phyloP scores from a whole-genome alignment of 208 protist species.

The Borovskyia barvae region DNA sequence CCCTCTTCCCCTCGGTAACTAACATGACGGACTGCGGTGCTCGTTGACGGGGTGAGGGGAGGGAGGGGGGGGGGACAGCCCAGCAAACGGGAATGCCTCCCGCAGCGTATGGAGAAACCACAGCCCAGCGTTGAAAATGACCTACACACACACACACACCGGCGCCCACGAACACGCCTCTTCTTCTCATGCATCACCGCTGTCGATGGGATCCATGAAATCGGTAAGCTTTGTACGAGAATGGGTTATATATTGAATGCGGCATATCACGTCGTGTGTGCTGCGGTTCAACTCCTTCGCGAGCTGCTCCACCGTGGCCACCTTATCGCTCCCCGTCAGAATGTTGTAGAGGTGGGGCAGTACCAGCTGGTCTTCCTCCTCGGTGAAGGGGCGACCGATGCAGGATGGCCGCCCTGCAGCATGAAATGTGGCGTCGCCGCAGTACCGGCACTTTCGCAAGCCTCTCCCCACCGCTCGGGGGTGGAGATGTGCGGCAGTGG shows the following conservation, averaged over 20 bases:
- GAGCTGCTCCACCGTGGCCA: constrained; percentile 62
- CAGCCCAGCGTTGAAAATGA: too few species aligned
- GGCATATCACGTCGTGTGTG: constrained; percentile 67
- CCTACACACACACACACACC: too few species aligned
- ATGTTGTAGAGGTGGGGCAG: constrained; percentile 68
- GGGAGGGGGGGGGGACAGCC: too few species aligned
- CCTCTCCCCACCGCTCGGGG: not conserved
- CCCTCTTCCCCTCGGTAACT: too few species aligned
- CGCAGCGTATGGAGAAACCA: too few species aligned
- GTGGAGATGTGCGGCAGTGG: not conserved
- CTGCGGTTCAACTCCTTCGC: constrained; percentile 61
- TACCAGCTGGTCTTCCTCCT: constrained; percentile 66
- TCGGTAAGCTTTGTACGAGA: constrained; percentile 66
- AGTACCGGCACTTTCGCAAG: constrained; percentile 48
- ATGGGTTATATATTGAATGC: constrained; percentile 69
- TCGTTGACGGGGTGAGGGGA: too few species aligned
- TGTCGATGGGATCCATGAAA: constrained; percentile 13
- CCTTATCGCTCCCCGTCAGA: constrained; percentile 57
- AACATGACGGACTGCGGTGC: too few species aligned
- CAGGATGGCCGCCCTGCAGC: constrained; percentile 37
- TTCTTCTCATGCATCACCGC: not conserved
- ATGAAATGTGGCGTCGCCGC: constrained; percentile 52
- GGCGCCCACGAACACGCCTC: too few species aligned
- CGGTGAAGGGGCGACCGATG: constrained; percentile 45
- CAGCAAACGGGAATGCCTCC: too few species aligned